Percentiles rank a stretch among this genome's conserved stretches.
Conservation (phyloP, 2,329 filamentous ascomycete genomes). For the Mollisia scopiformis region DNA sequence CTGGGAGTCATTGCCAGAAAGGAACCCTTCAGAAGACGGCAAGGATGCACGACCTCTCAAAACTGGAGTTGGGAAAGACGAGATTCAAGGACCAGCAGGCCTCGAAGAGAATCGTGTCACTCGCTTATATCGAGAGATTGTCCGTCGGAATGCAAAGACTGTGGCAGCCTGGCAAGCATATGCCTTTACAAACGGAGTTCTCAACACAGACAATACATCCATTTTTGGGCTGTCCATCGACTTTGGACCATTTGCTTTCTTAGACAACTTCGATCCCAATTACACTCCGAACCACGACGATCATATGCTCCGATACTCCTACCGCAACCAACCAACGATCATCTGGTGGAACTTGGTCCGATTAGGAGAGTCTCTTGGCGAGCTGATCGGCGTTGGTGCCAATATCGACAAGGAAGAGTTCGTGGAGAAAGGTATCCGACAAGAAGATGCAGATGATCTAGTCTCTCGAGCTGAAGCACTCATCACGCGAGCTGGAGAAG, state of each 20-base stretch:
- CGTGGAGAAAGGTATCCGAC: slow-evolving; percentile 68
- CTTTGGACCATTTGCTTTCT: slow-evolving; percentile 95
- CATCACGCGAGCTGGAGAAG: slow-evolving; percentile 80
- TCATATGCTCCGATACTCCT: slow-evolving; percentile 81
- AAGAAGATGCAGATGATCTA: slow-evolving; percentile 70
- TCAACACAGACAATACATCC: slow-evolving; percentile 98
- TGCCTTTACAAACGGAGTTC: slow-evolving; percentile 97
- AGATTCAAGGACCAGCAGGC: slow-evolving; percentile 68
- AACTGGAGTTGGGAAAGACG: slow-evolving; percentile 55
- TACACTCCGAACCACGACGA: slow-evolving; percentile 99
- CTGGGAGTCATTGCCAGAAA: slow-evolving; percentile 79
- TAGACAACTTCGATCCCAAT: slow-evolving; percentile 92
- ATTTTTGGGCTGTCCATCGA: slow-evolving; percentile 88
- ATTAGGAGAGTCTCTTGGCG: slow-evolving; percentile 85
- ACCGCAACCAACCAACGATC: slow-evolving; percentile 91
- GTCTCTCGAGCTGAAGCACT: slow-evolving; percentile 80
- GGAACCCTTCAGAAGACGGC: slow-evolving; percentile 53
- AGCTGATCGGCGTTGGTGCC: slow-evolving; percentile 79
- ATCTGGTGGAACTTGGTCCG: slow-evolving; percentile 99
- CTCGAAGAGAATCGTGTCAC: slow-evolving; percentile 84
- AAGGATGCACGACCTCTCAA: slow-evolving; percentile 42
- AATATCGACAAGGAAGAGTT: slow-evolving; percentile 75
- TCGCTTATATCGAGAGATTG: slow-evolving; percentile 85
- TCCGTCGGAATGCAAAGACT: slow-evolving; percentile 80
- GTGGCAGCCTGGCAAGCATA: slow-evolving; percentile 97